phyloP scores from a whole-genome alignment of 208 protist species.

The Trypanosoma theileri region DNA sequence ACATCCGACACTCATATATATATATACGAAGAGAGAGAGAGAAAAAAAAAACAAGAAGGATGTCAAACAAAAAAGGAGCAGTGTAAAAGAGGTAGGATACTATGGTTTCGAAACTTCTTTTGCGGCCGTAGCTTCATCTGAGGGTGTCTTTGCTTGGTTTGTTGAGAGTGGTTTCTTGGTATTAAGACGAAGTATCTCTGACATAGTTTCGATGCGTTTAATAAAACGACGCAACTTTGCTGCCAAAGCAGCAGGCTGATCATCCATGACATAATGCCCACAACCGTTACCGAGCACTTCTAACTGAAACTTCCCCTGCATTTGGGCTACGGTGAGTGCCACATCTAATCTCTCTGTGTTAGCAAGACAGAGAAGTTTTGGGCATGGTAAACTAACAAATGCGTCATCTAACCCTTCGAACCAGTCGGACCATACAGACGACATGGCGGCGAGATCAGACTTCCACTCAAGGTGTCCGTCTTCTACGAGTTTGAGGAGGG shows the following conservation, averaged over 20 bases:
- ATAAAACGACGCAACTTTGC: conserved; percentile 68
- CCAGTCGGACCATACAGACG: conserved; percentile 80
- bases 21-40: neutral
- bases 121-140: too few species aligned
- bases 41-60: conserved; percentile 15
- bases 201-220: conserved; percentile 52
- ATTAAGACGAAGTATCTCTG: conserved; percentile 37
- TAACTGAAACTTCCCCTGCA: conserved; percentile 95
- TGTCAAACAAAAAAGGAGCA: too few species aligned
- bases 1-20: too few species aligned
- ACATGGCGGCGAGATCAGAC: conserved; percentile 69
- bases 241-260: conserved; percentile 59
- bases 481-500: conserved; percentile 47
- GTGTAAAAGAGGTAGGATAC: neutral
- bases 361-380: conserved; percentile 90
- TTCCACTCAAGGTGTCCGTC: conserved; percentile 64
- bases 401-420: conserved; percentile 84
- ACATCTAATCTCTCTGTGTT: conserved; percentile 88
- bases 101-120: too few species aligned
- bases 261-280: conserved; percentile 93
- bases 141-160: neutral
- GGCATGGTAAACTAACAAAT: conserved; percentile 71
- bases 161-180: neutral
- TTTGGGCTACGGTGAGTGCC: conserved; percentile 89
- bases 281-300: conserved; percentile 80